These are phyloP conservation scores for Alternaria novae-zelandiae DNA, from an alignment of 2,329 filamentous ascomycete genomes.

Conservation along the genomic window DNA sequence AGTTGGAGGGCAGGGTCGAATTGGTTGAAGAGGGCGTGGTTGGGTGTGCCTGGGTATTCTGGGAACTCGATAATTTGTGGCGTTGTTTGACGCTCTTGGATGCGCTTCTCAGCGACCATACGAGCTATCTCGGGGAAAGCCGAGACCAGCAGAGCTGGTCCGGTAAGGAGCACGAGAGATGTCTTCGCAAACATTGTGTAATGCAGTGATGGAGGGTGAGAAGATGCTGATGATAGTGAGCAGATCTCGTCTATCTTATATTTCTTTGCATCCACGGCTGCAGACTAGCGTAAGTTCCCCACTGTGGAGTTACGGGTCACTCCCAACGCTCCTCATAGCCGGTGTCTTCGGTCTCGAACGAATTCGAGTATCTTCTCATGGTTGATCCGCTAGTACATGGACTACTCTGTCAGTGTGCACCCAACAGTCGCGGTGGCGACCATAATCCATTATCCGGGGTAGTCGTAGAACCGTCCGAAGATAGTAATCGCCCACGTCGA, in stretches of 20 bases:
- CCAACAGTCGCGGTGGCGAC: background rate
- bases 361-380: background rate
- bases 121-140: background rate
- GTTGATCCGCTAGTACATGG: background rate
- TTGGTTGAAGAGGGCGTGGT: background rate
- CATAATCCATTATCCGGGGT: background rate
- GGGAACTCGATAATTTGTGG: background rate
- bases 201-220: background rate
- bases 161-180: background rate
- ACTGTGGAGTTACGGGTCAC: background rate
- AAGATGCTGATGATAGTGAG: background rate
- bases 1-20: background rate
- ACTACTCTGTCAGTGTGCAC: background rate
- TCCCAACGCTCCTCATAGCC: background rate
- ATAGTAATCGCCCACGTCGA: background rate
- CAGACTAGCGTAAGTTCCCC: background rate
- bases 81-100: background rate
- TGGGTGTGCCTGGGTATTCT: background rate
- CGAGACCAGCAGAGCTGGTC: background rate
- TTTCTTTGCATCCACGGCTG: background rate
- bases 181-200: background rate
- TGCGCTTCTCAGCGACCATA: background rate
- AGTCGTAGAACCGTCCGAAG: background rate
- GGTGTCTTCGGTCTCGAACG: background rate
- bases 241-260: background rate